A percentile compares a stretch with the other conserved stretches of the same genome.
Evolutionary conservation across 2,329 filamentous ascomycete genomes (phyloP).

Genomic region (Madurella fahalii): DNA sequence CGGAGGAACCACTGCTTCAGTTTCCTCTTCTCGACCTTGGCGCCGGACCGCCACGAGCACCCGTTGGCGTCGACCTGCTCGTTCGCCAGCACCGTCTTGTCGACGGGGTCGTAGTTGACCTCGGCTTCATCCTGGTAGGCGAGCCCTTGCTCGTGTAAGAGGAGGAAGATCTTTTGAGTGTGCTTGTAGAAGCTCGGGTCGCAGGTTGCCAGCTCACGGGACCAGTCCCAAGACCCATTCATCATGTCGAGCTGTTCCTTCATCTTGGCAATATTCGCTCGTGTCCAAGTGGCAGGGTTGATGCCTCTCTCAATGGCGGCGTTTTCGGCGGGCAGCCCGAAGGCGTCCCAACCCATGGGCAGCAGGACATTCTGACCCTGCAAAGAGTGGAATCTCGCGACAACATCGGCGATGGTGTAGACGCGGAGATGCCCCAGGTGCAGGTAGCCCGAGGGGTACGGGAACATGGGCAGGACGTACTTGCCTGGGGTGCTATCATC

Average conservation of each 20-base stretch:
- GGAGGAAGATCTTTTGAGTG: slow-evolving; percentile 79
- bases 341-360: slow-evolving; percentile 95
- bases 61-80: slow-evolving; percentile 89
- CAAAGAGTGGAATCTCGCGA: slow-evolving; percentile 72
- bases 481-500: slow-evolving; percentile 35
- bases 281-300: slow-evolving; percentile 75
- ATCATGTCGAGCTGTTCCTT: slow-evolving; percentile 74
- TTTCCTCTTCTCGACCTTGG: slow-evolving; percentile 72
- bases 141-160: slow-evolving; percentile 67
- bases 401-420: slow-evolving; percentile 84
- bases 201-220: slow-evolving; percentile 76
- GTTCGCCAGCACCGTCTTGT: slow-evolving; percentile 85
- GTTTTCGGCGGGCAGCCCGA: slow-evolving; percentile 87
- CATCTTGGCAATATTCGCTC: slow-evolving; percentile 77
- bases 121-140: slow-evolving; percentile 80
- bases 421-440: slow-evolving; percentile 85
- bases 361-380: slow-evolving; percentile 72
- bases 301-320: slow-evolving; percentile 80
- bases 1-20: slow-evolving; percentile 88
- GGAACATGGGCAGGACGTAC: slow-evolving; percentile 89
- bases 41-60: slow-evolving; percentile 81
- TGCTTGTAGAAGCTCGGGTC: slow-evolving; percentile 84
- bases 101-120: slow-evolving; percentile 87
- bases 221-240: slow-evolving; percentile 82
- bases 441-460: slow-evolving; percentile 81